Evolutionary conservation across 208 protist genomes (phyloP).

Genomic region (Crithidia sp.): DNA sequence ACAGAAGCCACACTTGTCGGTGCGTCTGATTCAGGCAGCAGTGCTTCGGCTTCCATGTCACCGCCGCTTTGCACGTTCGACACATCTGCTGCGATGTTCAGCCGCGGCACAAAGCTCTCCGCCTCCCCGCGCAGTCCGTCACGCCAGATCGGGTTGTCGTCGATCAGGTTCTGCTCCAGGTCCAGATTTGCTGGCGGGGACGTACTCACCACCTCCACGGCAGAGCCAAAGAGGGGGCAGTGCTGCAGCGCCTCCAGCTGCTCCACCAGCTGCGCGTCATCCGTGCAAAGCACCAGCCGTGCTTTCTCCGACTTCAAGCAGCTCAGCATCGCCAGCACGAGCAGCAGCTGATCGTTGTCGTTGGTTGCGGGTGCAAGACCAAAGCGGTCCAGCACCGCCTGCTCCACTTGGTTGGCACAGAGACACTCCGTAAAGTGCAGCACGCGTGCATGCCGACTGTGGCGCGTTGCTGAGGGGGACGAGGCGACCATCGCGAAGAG

Average conservation of each 20-base stretch:
- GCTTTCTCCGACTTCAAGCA: conserved; percentile 31
- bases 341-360: conserved; percentile 79
- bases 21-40: too few species aligned
- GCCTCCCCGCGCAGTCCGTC: neutral
- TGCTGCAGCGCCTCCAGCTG: conserved; percentile 9
- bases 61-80: neutral
- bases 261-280: conserved; percentile 54
- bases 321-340: conserved; percentile 74
- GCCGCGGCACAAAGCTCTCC: conserved; percentile 11
- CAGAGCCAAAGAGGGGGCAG: conserved; percentile 40
- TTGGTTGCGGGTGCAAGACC: conserved; percentile 35
- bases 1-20: too few species aligned
- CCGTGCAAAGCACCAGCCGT: conserved; percentile 70
- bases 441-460: conserved; percentile 33
- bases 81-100: conserved; percentile 2
- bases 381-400: conserved; percentile 7
- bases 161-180: conserved; percentile 46
- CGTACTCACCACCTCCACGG: conserved; percentile 59
- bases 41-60: too few species aligned
- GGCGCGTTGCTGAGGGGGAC: neutral
- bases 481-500: conserved; percentile 50
- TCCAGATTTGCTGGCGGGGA: conserved; percentile 50
- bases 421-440: conserved; percentile 87
- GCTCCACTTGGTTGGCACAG: conserved; percentile 44
- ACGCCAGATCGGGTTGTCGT: conserved; percentile 65